Conservation (phyloP, 345 rosid genomes). For the Sisymbrium irio region DNA sequence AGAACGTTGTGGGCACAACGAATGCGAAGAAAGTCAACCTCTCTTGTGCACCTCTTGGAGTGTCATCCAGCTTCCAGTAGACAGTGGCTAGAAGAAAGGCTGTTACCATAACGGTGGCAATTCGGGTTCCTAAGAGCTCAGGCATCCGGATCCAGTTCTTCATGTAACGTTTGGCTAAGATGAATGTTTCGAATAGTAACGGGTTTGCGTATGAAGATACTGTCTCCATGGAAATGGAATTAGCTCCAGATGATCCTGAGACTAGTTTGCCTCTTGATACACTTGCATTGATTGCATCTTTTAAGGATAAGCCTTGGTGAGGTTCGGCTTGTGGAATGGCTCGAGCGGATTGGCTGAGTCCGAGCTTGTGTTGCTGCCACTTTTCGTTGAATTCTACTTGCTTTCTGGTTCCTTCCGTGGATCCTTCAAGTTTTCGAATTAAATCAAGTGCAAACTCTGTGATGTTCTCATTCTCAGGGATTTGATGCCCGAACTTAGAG, state of each 20-base stretch:
- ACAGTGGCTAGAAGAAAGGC: constrained; percentile 52
- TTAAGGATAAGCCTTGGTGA: not conserved
- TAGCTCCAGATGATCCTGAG: constrained; percentile 23
- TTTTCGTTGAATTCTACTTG: not conserved
- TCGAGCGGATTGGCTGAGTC: not conserved
- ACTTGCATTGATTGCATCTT: constrained; percentile 24
- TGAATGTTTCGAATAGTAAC: not conserved
- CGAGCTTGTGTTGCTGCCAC: not conserved
- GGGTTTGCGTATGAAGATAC: constrained; percentile 17
- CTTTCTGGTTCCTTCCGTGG: not conserved
- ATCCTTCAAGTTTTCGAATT: not conserved
- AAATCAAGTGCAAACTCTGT: not conserved
- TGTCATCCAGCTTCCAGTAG: constrained; percentile 47
- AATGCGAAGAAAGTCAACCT: constrained; percentile 46
- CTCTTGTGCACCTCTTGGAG: constrained; percentile 38
- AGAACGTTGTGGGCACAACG: constrained; percentile 39
- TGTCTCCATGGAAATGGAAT: constrained; percentile 28
- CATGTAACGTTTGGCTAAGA: constrained; percentile 31
- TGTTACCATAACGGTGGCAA: constrained; percentile 25
- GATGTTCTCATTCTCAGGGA: not conserved
- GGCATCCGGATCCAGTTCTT: constrained; percentile 32
- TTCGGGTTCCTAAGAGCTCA: constrained; percentile 18
- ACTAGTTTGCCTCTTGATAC: constrained; percentile 23
- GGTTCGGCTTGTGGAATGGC: not conserved
- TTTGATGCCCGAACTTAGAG: not conserved